Evolutionary conservation across 768 basidiomycete genomes (phyloP).

Genomic region (Paxillus rubicundulus): DNA sequence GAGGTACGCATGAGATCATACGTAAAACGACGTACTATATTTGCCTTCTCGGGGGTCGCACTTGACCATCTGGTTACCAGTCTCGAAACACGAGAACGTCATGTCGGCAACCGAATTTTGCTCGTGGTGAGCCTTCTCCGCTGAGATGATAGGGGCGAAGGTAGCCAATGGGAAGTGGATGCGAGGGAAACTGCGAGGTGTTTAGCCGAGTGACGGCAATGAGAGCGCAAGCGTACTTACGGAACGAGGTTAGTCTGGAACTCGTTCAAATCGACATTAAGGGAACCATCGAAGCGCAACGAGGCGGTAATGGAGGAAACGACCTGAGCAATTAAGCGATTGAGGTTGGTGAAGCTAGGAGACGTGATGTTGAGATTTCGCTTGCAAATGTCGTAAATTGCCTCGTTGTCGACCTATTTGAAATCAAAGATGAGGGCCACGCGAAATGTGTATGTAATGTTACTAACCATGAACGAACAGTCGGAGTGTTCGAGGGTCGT

Average conservation of each 20-base stretch:
- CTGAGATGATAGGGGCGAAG: conserved; percentile 91
- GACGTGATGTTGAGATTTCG: conserved; percentile 82
- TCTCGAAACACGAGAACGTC: conserved; percentile 89
- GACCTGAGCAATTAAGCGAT: conserved; percentile 96
- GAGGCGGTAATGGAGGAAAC: conserved; percentile 98
- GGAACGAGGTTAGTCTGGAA: conserved; percentile 99
- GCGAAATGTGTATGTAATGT: conserved; percentile 6
- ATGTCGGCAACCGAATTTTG: conserved; percentile 98
- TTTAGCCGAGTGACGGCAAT: neutral
- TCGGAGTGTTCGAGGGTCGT: conserved; percentile 98
- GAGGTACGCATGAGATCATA: neutral
- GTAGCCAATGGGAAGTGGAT: conserved; percentile 99
- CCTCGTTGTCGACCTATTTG: conserved; percentile 77
- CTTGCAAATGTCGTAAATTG: conserved; percentile 78
- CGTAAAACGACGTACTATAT: conserved; percentile 48
- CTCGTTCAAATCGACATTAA: conserved; percentile 83
- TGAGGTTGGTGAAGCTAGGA: conserved; percentile 93
- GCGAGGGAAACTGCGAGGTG: conserved; percentile 75
- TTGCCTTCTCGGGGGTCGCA: conserved; percentile 79
- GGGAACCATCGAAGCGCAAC: conserved; percentile 60
- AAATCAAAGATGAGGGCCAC: conserved; percentile 5
- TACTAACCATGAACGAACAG: conserved; percentile 93
- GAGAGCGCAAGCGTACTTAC: conserved; percentile 45
- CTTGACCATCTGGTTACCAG: conserved; percentile 77
- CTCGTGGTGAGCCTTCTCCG: conserved; percentile 93